Conservation (phyloP, 2,329 filamentous ascomycete genomes). For the Aspergillus clavatus region DNA sequence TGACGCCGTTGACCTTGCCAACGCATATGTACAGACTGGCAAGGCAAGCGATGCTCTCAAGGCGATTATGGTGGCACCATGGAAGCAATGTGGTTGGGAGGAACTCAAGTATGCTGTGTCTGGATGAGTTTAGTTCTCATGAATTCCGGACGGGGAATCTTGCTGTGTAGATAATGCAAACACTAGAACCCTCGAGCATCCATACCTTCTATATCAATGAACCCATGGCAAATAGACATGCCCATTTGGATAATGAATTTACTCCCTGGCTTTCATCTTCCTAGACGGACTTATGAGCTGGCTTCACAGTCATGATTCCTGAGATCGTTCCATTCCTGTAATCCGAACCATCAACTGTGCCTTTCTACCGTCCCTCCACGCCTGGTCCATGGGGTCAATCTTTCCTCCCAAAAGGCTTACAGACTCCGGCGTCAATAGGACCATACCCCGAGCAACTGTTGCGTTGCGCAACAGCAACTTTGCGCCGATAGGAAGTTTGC, state of each 20-base stretch:
- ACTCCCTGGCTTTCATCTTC: no score
- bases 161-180: constrained; percentile 1
- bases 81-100: constrained; percentile 63
- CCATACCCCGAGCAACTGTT: constrained; percentile 64
- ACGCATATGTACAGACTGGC: constrained; percentile 69
- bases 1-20: constrained; percentile 63
- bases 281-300: no score
- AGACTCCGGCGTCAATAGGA: constrained; percentile 68
- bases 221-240: no score
- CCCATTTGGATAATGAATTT: neutral
- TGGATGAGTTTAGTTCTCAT: constrained; percentile 12
- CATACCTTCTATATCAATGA: neutral
- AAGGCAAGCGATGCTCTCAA: constrained; percentile 68
- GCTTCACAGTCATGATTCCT: neutral
- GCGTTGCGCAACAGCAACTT: constrained; percentile 70
- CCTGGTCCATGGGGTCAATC: constrained; percentile 72
- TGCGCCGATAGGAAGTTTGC: constrained; percentile 63
- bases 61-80: constrained; percentile 76
- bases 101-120: constrained; percentile 33
- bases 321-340: constrained; percentile 26
- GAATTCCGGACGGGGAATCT: neutral
- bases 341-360: constrained; percentile 61
- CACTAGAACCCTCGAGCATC: neutral
- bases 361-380: constrained; percentile 70
- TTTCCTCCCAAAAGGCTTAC: constrained; percentile 80